Conservation (phyloP, 2,329 filamentous ascomycete genomes). For the Xylaria sp. region DNA sequence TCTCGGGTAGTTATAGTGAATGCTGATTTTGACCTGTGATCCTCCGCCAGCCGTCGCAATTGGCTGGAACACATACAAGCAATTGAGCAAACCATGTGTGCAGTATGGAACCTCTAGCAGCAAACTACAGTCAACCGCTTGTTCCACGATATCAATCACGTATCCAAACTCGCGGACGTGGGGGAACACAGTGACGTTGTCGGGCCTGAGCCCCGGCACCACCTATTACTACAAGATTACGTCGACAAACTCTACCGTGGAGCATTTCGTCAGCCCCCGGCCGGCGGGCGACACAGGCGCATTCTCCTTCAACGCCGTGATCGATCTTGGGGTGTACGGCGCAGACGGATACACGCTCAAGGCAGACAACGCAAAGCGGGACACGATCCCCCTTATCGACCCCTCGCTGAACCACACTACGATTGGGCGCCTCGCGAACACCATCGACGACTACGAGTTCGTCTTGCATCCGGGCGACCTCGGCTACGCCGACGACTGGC, state of each 20-base stretch:
- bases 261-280: constrained; percentile 65
- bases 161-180: constrained; percentile 66
- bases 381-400: constrained; percentile 60
- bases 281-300: constrained; percentile 64
- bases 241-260: constrained; percentile 65
- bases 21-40: constrained; percentile 17
- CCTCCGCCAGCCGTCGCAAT: constrained; percentile 59
- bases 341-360: constrained; percentile 62
- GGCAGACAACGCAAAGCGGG: constrained; percentile 58
- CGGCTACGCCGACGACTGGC: constrained; percentile 70
- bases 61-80: constrained; percentile 67
- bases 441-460: constrained; percentile 66
- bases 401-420: constrained; percentile 68
- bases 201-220: constrained; percentile 60
- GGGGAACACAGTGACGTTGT: constrained; percentile 61
- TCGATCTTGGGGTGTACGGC: constrained; percentile 67
- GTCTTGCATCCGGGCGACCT: constrained; percentile 66
- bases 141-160: constrained; percentile 60
- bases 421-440: constrained; percentile 64
- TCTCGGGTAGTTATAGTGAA: neutral
- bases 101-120: constrained; percentile 59
- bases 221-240: constrained; percentile 71
- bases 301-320: constrained; percentile 63
- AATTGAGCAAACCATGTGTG: constrained; percentile 60
- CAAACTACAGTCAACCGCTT: constrained; percentile 54